Evolutionary conservation across 2,329 filamentous ascomycete species (phyloP).

Genomic region (Hypomyces perniciosus): DNA sequence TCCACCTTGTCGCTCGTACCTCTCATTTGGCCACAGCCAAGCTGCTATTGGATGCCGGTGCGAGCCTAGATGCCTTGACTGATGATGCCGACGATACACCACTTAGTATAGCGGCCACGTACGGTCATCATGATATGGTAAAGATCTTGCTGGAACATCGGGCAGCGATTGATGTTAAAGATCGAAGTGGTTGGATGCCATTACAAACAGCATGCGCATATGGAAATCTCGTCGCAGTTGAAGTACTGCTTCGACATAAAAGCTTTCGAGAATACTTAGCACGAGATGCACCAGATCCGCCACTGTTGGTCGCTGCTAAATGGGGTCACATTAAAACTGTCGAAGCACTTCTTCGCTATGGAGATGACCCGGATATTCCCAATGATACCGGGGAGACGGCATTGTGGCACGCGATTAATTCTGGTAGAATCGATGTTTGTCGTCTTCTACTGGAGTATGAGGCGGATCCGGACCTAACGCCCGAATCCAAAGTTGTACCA

Average conservation of each 20-base stretch:
- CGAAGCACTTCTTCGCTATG: neutral
- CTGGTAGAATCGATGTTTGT: neutral
- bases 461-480: neutral
- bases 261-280: neutral
- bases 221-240: neutral
- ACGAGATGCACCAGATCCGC: neutral
- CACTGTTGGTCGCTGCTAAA: neutral
- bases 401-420: neutral
- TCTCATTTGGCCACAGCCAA: neutral
- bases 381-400: neutral
- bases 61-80: too few relatives aligned
- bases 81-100: too few relatives aligned
- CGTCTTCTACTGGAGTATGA: neutral
- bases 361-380: neutral
- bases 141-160: neutral
- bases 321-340: neutral
- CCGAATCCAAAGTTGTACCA: neutral
- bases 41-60: neutral
- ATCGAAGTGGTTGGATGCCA: fast-evolving
- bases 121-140: neutral
- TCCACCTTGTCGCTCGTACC: neutral
- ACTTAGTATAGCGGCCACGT: neutral
- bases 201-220: neutral
- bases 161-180: neutral
- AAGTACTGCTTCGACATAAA: neutral